These are phyloP conservation scores for Pholiota conissans DNA, from an alignment of 768 basidiomycete genomes.

Conservation along the genomic window DNA sequence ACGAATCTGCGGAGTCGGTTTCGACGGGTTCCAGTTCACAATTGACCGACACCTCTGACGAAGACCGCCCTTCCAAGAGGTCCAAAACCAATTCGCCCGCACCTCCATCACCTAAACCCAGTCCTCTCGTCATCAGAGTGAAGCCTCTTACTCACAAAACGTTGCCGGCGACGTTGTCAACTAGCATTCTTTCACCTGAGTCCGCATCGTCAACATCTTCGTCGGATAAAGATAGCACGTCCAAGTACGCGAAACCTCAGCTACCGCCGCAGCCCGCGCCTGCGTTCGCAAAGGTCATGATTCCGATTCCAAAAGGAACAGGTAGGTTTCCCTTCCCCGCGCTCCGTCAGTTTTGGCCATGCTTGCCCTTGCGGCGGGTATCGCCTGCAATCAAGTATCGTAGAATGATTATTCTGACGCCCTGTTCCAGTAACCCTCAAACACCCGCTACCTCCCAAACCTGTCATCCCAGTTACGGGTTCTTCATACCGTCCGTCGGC, in stretches of 20 bases:
- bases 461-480: slow-evolving; percentile 11
- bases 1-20: background rate
- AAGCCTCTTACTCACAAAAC: background rate
- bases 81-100: background rate
- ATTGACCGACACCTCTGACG: background rate
- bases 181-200: background rate
- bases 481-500: slow-evolving; percentile 26
- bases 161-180: background rate
- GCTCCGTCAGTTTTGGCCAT: too few relatives aligned
- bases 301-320: background rate
- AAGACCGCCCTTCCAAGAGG: background rate
- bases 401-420: background rate
- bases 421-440: background rate
- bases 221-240: background rate
- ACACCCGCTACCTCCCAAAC: slow-evolving; percentile 26
- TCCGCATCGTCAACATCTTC: background rate
- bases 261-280: slow-evolving; percentile 18
- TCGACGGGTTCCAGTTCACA: background rate
- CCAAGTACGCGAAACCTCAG: background rate
- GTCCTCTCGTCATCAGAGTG: background rate
- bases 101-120: background rate
- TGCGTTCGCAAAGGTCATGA: background rate
- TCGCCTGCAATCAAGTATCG: too few relatives aligned
- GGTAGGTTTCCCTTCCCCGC: background rate
- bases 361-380: background rate